Base-by-base conservation (phyloP, 768 basidiomycete genomes). In the Tylopilus sp. region DNA sequence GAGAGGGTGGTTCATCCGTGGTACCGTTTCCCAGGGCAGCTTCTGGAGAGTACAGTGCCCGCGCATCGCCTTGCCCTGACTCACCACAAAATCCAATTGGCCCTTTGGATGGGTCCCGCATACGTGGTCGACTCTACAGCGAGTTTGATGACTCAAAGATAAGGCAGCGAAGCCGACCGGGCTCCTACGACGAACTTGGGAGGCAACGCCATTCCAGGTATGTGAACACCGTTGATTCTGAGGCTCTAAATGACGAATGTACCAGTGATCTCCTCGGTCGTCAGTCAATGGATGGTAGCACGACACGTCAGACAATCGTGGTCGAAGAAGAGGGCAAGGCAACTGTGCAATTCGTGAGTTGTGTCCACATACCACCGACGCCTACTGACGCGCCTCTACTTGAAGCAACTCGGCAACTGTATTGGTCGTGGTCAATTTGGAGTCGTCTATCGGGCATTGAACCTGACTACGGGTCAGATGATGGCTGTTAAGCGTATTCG, bases 401-500 rank as follows among this genome's bases (percentile, higher is more conserved):
- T 58, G 26, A 64, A 98, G 95, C 93, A 95, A 94, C 78, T 99
- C 18, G 95, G 95, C 26, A 95, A 97, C 69, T 95, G 92, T 67
- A 95, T 99, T 57, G 95, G 95, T 2, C 84, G 90, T 44, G 95
- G 95, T 8, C 95, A 98, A 73, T 98, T 98, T 68, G 95, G 95
- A 25, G 83, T 93, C 9, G 95, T 98, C 6, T 98, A 95, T 68
- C 83, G 92, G 13, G 95, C 95, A 12, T 76, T 99, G 51, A 95
- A 99, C 67, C 73, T 98, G 67, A 87, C 88, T 56, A 94, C 88
- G 1, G 95, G 95, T 15, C 91, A 95, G 69, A 95, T 91, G 83
- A 94, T 95, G n/a, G 95, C 95, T n/a, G 92, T 98, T 46, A 99
- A 99, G 73, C 85, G 92, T 26, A 95, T 99, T 60, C 77, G 87